Conservation (phyloP, 225 moss, liverwort and hornwort genomes). For the Sphagnum tenellum region DNA sequence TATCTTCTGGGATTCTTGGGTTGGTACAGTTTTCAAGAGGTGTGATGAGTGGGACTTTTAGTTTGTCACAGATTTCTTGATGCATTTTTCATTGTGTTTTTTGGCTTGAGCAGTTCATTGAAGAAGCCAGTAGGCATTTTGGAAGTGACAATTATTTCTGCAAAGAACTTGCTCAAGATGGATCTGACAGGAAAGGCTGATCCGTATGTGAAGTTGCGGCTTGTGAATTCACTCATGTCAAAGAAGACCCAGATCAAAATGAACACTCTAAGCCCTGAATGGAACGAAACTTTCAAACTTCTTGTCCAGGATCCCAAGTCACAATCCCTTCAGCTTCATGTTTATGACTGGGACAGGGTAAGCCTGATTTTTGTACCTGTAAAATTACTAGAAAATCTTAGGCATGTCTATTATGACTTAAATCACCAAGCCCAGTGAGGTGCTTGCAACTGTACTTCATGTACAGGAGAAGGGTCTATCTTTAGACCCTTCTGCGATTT, state of each 20-base stretch:
- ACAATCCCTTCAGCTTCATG: conserved; percentile 62
- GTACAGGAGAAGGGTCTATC: too few species aligned
- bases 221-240: conserved; percentile 38
- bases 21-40: too few species aligned
- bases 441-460: too few species aligned
- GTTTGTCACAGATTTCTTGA: too few species aligned
- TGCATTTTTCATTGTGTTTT: too few species aligned
- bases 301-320: conserved; percentile 63
- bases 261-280: conserved; percentile 73
- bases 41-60: too few species aligned
- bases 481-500: too few species aligned
- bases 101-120: conserved; percentile 33
- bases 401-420: too few species aligned
- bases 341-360: conserved; percentile 97
- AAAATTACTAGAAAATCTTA: too few species aligned
- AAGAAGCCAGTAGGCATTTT: conserved; percentile 64
- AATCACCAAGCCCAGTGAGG: too few species aligned
- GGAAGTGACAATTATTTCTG: conserved; percentile 56
- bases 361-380: too few species aligned
- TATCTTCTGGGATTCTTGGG: too few species aligned
- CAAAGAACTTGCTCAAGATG: conserved; percentile 53
- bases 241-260: conserved; percentile 55
- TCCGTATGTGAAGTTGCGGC: conserved; percentile 70
- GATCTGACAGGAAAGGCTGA: conserved; percentile 82
- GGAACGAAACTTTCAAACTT: conserved; percentile 80